Base-by-base conservation (phyloP, 2,329 filamentous ascomycete genomes). In the Ophiostoma australiae region DNA sequence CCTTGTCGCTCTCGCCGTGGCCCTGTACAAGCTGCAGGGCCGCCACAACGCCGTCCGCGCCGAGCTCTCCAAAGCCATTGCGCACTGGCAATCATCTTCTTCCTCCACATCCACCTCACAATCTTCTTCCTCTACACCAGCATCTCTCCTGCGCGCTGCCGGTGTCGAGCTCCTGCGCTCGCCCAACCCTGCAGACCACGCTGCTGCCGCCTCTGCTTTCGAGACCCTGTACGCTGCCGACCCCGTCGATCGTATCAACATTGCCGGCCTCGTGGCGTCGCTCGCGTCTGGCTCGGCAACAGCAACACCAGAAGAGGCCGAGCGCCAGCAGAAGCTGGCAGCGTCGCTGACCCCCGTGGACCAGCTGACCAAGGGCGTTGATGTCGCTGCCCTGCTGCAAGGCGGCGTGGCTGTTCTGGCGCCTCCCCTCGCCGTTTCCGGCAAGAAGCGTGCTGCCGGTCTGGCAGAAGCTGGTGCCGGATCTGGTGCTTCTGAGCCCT, bases 231-330 rank as follows among this genome's bases (percentile, higher is more conserved):
- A 90, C 74, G 80, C 86, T 2, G 84, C 88, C 72, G 85, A 93
- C 61, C 82, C 85, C n/a, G 82, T 82, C 55, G 92, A 97, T 75
- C 85, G 85, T 41, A 85, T 90, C 70, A 89, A 91, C 1, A 86
- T 88, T 20, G 93, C 93, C 10, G 95, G 95, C 1, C 87, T 95
- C n/a, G 87, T 98, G 8, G 95, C 95, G 3, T 90, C 93, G 11
- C 88, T 91, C 75, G 90, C 91, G 23, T 65, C 63, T 0, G 87
- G 87, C 1, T 83, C 82, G 1, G 84, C 71, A 1, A 83, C 61
- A 84, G 84, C 71, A 1, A 83, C 61, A 84, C 94, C 23, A 87
- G 89, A 5, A 80, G 89, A 1, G 39, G n/a, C 63, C 11, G 68
- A 66, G n/a, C 69, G 68, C 33, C 71, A 68, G 23, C 68, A 61